Evolutionary conservation across 768 basidiomycete genomes (phyloP).

Genomic region (Suillus ampliporus): DNA sequence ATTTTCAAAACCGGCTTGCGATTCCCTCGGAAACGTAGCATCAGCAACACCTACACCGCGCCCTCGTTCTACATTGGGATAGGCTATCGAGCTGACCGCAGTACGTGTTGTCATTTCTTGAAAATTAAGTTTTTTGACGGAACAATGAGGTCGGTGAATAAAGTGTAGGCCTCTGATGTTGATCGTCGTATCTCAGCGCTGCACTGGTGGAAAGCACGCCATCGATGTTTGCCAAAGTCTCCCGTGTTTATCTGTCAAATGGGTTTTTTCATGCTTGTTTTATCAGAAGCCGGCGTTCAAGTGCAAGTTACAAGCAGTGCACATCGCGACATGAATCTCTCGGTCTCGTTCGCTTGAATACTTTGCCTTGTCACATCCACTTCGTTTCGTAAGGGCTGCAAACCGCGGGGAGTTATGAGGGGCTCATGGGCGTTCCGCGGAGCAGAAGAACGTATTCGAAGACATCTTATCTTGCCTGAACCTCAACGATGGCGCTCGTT

Average conservation of each 20-base stretch:
- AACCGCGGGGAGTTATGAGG: background rate
- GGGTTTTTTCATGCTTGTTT: background rate
- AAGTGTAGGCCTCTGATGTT: background rate
- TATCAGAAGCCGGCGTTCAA: background rate
- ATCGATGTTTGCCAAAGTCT: background rate
- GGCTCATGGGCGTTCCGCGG: background rate
- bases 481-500: background rate
- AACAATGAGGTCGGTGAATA: background rate
- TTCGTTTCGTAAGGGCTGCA: background rate
- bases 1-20: background rate
- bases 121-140: background rate
- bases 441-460: background rate
- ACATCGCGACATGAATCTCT: background rate
- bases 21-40: background rate
- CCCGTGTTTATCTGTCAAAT: background rate
- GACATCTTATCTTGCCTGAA: background rate
- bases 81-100: background rate
- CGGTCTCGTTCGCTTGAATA: background rate
- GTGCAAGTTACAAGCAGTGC: background rate
- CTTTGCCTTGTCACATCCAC: background rate
- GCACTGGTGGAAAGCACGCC: background rate
- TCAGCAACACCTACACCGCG: no score
- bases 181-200: background rate
- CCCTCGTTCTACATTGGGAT: background rate
- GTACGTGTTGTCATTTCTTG: background rate